Evolutionary conservation across 1,284 basidiomycete genomes (phyloP), one percentile per base, ranked within the genome.

Genomic region (Paramarasmius palmivorus): DNA sequence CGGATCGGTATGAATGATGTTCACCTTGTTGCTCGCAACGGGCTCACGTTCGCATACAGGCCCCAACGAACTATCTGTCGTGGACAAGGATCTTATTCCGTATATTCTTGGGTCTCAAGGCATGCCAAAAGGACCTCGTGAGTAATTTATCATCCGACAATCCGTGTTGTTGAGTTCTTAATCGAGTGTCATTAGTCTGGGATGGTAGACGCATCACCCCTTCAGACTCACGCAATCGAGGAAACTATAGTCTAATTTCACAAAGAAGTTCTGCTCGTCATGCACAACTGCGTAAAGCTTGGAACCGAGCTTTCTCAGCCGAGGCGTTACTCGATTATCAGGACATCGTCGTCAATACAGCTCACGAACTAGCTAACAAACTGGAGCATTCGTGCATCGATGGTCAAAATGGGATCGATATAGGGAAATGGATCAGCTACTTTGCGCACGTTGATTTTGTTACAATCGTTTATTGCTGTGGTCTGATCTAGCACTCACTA

Each of bases 91-190:
- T 9, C 23, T 51, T 8, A 19, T 55, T 4, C 42, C 42, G 12
- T 12, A 29, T 12, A 36, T 55, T n/a, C 36, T 55, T 3, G 54
- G 54, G 12, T 26, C 35, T 4, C 25, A 51, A 12, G 54, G 54
- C 22, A 26, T 73, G 60, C 68, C 71, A 1, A 75, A 72, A 53
- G 73, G 72, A 35, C 70, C 70, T 5, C 59, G 73, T 75, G 57
- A 56, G 68, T 66, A 12, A 7, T 32, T 12, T 6, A 32, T 6
- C 12, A 6, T 12, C 12, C 12, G 12, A 6, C 29, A 32, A 32
- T 45, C 4, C 15, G 22, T 7, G 29, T 22, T n/a, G n/a, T n/a
- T n/a, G n/a, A n/a, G n/a, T n/a, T n/a, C n/a, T n/a, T n/a, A n/a
- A n/a, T n/a, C n/a, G n/a, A n/a, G n/a, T 32, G 12, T 32, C 44